A percentile compares a stretch with the other conserved stretches of the same genome.
These are phyloP conservation scores for Candida sojae DNA, from an alignment of 1,139 yeast genomes.

Conservation along the genomic window DNA sequence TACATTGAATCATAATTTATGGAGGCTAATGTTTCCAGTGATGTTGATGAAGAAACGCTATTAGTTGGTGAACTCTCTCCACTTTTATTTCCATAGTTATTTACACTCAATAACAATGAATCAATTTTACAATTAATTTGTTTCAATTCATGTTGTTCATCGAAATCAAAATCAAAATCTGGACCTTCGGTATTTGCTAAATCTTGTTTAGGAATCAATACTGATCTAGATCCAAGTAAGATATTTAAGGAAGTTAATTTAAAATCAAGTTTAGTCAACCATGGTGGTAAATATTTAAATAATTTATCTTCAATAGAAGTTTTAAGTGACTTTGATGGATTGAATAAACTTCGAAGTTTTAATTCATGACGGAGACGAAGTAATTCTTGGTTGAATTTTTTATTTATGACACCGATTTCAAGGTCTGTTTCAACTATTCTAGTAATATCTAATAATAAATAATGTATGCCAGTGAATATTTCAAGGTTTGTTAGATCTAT, in stretches of 20 bases:
- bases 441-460: slow-evolving; percentile 28
- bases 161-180: slow-evolving; percentile 41
- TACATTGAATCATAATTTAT: slow-evolving; percentile 6
- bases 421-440: slow-evolving; percentile 27
- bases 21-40: slow-evolving; percentile 15
- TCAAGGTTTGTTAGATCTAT: slow-evolving; percentile 34
- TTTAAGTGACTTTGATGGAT: neutral
- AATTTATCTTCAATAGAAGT: slow-evolving; percentile 20
- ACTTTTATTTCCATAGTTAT: slow-evolving; percentile 6
- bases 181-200: slow-evolving; percentile 30
- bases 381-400: slow-evolving; percentile 28
- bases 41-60: slow-evolving; percentile 8
- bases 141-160: slow-evolving; percentile 41
- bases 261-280: slow-evolving; percentile 44
- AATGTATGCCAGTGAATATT: slow-evolving; percentile 34
- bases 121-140: slow-evolving; percentile 17
- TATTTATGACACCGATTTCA: slow-evolving; percentile 31
- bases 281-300: slow-evolving; percentile 46
- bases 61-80: slow-evolving; percentile 4
- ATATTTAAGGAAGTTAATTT: slow-evolving; percentile 32
- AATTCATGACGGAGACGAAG: slow-evolving; percentile 15
- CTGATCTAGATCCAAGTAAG: slow-evolving; percentile 60
- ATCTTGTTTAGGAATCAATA: slow-evolving; percentile 50
- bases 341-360: neutral
- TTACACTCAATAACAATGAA: slow-evolving; percentile 3